Conservation (phyloP, 495 filamentous ascomycete species). For the Penicillium riverlandense region DNA sequence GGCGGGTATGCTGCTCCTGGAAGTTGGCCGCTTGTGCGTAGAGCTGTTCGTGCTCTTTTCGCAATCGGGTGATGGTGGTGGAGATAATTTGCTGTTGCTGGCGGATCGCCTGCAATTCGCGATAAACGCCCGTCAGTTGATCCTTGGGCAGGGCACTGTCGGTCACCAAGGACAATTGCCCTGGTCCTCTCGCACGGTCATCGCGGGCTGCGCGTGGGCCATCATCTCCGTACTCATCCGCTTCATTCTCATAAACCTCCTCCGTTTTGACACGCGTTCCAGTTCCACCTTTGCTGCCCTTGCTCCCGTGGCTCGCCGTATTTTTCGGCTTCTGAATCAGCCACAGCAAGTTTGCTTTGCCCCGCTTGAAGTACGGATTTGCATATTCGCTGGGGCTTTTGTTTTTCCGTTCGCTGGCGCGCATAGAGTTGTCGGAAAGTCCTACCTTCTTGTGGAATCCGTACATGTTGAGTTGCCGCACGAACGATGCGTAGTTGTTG, state of each 20-base stretch:
- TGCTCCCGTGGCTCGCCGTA: conserved; percentile 41
- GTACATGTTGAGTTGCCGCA: conserved; percentile 98
- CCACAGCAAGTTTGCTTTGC: conserved; percentile 91
- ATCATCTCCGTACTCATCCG: conserved; percentile 60
- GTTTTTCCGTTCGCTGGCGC: conserved; percentile 90
- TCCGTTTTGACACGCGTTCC: conserved; percentile 58
- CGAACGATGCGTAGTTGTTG: conserved; percentile 98
- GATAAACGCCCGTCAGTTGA: conserved; percentile 68
- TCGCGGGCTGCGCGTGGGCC: conserved; percentile 24
- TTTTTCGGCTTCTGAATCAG: conserved; percentile 95
- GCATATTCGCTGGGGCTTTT: conserved; percentile 98
- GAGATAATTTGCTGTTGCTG: conserved; percentile 80
- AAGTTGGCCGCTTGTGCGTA: conserved; percentile 87
- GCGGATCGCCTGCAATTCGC: conserved; percentile 73
- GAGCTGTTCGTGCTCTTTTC: conserved; percentile 78
- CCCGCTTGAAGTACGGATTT: conserved; percentile 91
- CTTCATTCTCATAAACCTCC: conserved; percentile 59
- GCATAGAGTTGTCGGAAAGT: conserved; percentile 94
- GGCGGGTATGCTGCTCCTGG: conserved; percentile 84
- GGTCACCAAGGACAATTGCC: conserved; percentile 36
- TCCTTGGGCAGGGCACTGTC: conserved; percentile 56
- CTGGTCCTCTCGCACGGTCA: conserved; percentile 23
- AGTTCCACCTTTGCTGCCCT: conserved; percentile 35
- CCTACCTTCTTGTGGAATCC: conserved; percentile 99
- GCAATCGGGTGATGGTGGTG: conserved; percentile 65